Base-by-base conservation (phyloP, 805 yeast species). In the Limtongia smithiae region DNA sequence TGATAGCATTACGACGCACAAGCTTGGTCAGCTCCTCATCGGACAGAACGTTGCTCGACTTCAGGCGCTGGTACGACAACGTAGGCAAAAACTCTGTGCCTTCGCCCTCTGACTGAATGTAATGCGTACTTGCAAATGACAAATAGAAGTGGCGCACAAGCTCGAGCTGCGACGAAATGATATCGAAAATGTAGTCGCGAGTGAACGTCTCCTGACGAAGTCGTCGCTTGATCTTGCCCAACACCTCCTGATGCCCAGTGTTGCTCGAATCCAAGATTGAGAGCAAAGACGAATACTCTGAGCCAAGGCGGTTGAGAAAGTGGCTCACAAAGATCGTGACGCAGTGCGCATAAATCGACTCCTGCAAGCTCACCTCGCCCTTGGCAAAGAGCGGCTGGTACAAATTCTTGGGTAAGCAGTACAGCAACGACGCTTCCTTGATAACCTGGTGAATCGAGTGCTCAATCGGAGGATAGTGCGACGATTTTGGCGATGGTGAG, bases 171-270 rank as follows among this genome's bases (percentile, higher is more conserved):
- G 80, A 68, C 59, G 79, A 76, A 64, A 91, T 82, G 33, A 87
- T 82, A 57, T 85, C 90, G 60, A 77, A 76, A 60, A 91, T 89
- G 67, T 79, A 87, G 53, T 81, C 81, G 64, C 85, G 89, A 32
- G 97, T 87, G 68, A 83, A 91, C 17, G 97, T 90, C 69, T 93
- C 97, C 40, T 89, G 82, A 65, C 96, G 82, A 63, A 93, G 78
- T 66, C 97, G 81, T 65, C 86, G 86, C 72, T 88, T 91, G 68
- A 91, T 79, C 52, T 83, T 80, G 54, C 75, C 78, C 63, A 91
- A 75, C 28, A 87, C 81, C 69, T 88, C 97, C 27, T 80, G 78
- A 65, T 85, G 81, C 58, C 80, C 79, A 54, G 80, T 73, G 56
- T 81, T 77, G 41, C 78, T 69, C 27, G 81, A 73, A 58, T 81